A percentile compares a stretch with the other conserved stretches of the same genome.
These are phyloP conservation scores for Phytophthora pisi DNA, from an alignment of 352 stramenopile genomes.

Conservation along the genomic window DNA sequence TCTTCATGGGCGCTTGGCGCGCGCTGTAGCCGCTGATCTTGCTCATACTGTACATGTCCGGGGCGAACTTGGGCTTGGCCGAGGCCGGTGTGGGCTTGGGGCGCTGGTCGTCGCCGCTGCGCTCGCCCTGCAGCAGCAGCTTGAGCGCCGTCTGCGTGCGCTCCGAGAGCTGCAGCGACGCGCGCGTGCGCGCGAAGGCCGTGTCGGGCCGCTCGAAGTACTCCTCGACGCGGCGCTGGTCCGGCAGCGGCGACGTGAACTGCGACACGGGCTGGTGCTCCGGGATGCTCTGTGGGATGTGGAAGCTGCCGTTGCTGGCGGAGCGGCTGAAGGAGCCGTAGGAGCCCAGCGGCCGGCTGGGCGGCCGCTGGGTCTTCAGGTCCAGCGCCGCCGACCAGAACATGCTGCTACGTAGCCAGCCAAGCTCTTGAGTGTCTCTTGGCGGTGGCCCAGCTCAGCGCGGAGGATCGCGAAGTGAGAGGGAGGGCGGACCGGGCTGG, in stretches of 20 bases:
- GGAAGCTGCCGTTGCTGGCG: conserved; percentile 44
- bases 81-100: neutral
- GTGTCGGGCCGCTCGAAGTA: conserved; percentile 36
- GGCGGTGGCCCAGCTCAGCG: neutral
- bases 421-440: neutral
- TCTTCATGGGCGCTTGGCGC: conserved; percentile 29
- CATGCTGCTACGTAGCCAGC: conserved; percentile 36
- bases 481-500: neutral
- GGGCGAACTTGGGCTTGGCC: conserved; percentile 15
- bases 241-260: conserved; percentile 53
- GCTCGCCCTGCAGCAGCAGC: conserved; percentile 36
- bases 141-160: conserved; percentile 41
- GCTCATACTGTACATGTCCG: conserved; percentile 32
- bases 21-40: conserved; percentile 28
- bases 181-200: conserved; percentile 28
- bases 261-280: conserved; percentile 72
- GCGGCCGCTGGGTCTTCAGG: conserved; percentile 54
- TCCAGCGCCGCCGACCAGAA: conserved; percentile 78
- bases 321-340: conserved; percentile 72
- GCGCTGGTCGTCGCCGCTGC: conserved; percentile 2
- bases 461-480: conserved; percentile 18
- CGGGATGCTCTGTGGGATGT: conserved; percentile 77
- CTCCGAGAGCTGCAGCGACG: conserved; percentile 33
- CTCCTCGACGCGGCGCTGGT: conserved; percentile 33
- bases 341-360: conserved; percentile 13